Conservation (phyloP, 1,284 basidiomycete genomes). For the Sanghuangporus baumii region DNA sequence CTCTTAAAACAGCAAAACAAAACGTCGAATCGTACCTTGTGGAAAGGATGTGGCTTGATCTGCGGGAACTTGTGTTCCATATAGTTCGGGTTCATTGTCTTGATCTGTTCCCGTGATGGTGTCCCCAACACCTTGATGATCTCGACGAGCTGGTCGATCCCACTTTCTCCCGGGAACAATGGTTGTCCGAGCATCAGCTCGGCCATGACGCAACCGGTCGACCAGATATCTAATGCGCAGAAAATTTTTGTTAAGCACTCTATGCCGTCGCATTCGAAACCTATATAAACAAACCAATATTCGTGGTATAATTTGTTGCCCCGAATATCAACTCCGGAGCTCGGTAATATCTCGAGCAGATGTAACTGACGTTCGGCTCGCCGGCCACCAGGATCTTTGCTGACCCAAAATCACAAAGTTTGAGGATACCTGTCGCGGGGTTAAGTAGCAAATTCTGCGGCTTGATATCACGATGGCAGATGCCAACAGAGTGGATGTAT, state of each 20-base stretch:
- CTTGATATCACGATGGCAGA: constrained; percentile 99
- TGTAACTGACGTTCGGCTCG: constrained; percentile 99
- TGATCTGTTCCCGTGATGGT: constrained; percentile 98
- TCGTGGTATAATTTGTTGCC: constrained; percentile 99
- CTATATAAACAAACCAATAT: constrained; percentile 72
- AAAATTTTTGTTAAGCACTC: not conserved
- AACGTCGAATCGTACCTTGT: constrained; percentile 53
- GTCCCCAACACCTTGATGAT: constrained; percentile 99
- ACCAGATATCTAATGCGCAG: constrained; percentile 84
- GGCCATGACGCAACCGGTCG: constrained; percentile 99
- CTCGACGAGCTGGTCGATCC: constrained; percentile 99
- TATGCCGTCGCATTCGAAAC: constrained; percentile 1
- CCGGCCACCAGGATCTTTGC: constrained; percentile 98
- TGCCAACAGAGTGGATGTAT: constrained; percentile 97
- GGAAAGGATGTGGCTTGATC: constrained; percentile 96
- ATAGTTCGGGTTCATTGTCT: constrained; percentile 99
- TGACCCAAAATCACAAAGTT: constrained; percentile 98
- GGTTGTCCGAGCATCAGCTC: constrained; percentile 99
- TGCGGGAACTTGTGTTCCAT: constrained; percentile 99
- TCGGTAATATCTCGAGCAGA: constrained; percentile 99
- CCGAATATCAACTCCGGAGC: constrained; percentile 99
- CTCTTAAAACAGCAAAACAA: not conserved
- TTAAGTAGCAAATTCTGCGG: constrained; percentile 98
- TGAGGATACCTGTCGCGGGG: constrained; percentile 92
- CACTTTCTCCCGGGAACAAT: constrained; percentile 97